Evolutionary conservation across 148 eudicot species (phyloP).

Genomic region (Salicornia ramosissima): DNA sequence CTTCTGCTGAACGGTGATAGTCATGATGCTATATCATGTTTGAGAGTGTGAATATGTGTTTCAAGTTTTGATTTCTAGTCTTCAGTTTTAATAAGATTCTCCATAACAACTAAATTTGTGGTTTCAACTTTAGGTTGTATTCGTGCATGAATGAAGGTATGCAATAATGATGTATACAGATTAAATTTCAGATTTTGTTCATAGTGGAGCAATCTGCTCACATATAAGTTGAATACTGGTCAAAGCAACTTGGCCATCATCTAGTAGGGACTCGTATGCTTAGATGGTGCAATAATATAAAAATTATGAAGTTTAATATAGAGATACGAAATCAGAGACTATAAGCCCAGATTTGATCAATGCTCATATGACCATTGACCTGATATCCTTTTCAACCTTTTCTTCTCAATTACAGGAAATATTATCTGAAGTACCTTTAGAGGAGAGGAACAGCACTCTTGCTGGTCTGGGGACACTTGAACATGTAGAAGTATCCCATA

Average conservation of each 20-base stretch:
- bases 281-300: not conserved
- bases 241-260: not conserved
- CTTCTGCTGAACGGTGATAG: not conserved
- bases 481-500: conserved; percentile 60
- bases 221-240: not conserved
- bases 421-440: conserved; percentile 74
- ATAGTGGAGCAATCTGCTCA: conserved; percentile 1
- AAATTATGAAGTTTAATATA: not conserved
- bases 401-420: conserved; percentile 49
- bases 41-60: not conserved
- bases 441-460: conserved; percentile 44
- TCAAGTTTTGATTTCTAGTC: not conserved
- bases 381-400: conserved; percentile 2
- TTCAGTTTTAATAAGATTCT: not conserved
- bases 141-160: not conserved
- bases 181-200: not conserved
- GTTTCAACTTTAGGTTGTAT: not conserved
- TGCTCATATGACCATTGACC: not conserved
- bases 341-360: not conserved
- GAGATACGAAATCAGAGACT: not conserved
- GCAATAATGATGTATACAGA: no score
- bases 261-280: not conserved
- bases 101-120: not conserved
- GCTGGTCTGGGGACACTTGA: conserved; percentile 52
- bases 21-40: not conserved